phyloP scores from a whole-genome alignment of 257 asterid species.

The Nicotiana benthamiana region DNA sequence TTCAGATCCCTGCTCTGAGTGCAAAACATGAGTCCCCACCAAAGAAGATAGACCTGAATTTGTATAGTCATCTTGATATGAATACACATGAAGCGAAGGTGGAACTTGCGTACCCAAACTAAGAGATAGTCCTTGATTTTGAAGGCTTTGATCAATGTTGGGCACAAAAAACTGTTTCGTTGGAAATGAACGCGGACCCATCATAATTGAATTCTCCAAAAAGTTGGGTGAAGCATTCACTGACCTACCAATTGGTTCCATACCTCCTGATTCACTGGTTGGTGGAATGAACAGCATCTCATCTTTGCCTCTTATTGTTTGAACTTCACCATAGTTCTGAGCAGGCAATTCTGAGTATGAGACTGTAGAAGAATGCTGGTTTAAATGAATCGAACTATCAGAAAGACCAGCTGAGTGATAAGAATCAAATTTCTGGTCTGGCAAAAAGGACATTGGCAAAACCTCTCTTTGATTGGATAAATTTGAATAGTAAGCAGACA shows the following conservation, averaged over 20 bases:
- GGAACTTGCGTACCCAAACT: slow-evolving; percentile 54
- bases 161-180: slow-evolving; percentile 21
- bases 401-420: slow-evolving; percentile 32
- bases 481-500: slow-evolving; percentile 49
- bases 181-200: slow-evolving; percentile 23
- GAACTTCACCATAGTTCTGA: slow-evolving; percentile 25
- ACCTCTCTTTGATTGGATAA: slow-evolving; percentile 38
- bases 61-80: slow-evolving; percentile 36
- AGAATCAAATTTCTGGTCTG: slow-evolving; percentile 33
- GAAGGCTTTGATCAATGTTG: slow-evolving; percentile 29
- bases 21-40: slow-evolving; percentile 28
- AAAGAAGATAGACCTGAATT: slow-evolving; percentile 31
- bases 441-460: slow-evolving; percentile 30
- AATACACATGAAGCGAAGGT: slow-evolving; percentile 27
- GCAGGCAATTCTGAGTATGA: slow-evolving; percentile 29
- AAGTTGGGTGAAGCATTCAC: slow-evolving; percentile 21
- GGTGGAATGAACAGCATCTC: slow-evolving; percentile 44
- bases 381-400: slow-evolving; percentile 27
- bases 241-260: slow-evolving; percentile 28
- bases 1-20: slow-evolving; percentile 21
- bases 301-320: slow-evolving; percentile 23
- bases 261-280: slow-evolving; percentile 19
- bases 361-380: slow-evolving; percentile 26
- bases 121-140: slow-evolving; percentile 53
- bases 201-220: slow-evolving; percentile 27